Percentiles rank a stretch among this genome's conserved stretches.
These are phyloP conservation scores for Aspergillus incahuasiensis DNA, from an alignment of 495 filamentous ascomycete species.

Conservation along the genomic window DNA sequence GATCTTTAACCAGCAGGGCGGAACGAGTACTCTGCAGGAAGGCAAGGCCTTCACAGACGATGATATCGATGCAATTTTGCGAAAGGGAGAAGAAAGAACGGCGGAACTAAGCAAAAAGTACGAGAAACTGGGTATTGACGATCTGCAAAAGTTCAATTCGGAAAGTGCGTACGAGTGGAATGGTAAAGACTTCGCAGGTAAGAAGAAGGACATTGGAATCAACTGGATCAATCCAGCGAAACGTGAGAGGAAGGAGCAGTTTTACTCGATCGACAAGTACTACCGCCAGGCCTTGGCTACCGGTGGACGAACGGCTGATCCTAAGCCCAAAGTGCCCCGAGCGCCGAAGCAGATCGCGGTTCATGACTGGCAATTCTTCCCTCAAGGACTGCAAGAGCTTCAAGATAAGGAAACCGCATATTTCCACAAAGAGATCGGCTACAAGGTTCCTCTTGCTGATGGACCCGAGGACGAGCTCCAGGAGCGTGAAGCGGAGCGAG, in stretches of 20 bases:
- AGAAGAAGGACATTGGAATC: slow-evolving; percentile 90
- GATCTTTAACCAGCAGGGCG: slow-evolving; percentile 70
- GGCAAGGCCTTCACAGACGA: slow-evolving; percentile 68
- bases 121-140: slow-evolving; percentile 96
- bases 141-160: slow-evolving; percentile 94
- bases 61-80: slow-evolving; percentile 84
- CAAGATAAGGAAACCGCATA: slow-evolving; percentile 95
- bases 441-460: slow-evolving; percentile 82
- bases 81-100: slow-evolving; percentile 83
- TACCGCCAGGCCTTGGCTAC: slow-evolving; percentile 89
- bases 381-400: slow-evolving; percentile 70
- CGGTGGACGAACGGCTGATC: slow-evolving; percentile 76
- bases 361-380: slow-evolving; percentile 98
- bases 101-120: slow-evolving; percentile 87
- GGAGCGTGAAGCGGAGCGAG: slow-evolving; percentile 81
- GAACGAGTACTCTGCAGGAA: slow-evolving; percentile 49
- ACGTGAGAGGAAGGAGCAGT: slow-evolving; percentile 96
- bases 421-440: slow-evolving; percentile 91
- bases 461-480: slow-evolving; percentile 78
- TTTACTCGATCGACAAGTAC: slow-evolving; percentile 98
- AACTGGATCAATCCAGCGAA: slow-evolving; percentile 99
- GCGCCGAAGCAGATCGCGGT: slow-evolving; percentile 88
- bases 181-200: slow-evolving; percentile 82
- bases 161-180: slow-evolving; percentile 99
- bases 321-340: slow-evolving; percentile 91